These are phyloP conservation scores for Aspergillus sp. DNA, from an alignment of 2,329 filamentous ascomycete genomes.

Conservation along the genomic window DNA sequence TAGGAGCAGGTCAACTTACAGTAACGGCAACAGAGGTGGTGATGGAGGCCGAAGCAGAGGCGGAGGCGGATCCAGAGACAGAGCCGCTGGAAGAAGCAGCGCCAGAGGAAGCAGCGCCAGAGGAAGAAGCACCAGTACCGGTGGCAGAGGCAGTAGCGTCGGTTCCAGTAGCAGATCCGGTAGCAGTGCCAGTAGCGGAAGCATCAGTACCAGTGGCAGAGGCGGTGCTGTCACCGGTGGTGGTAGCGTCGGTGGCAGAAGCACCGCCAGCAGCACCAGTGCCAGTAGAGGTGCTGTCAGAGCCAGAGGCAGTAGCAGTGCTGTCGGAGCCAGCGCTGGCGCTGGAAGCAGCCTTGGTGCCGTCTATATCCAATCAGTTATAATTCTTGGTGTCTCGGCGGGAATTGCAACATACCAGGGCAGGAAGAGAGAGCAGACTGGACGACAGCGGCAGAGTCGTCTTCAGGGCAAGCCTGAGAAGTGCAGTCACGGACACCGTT, in stretches of 20 bases:
- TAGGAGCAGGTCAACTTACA: too few species aligned
- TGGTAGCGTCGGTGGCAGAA: too few species aligned
- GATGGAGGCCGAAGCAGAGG: not conserved
- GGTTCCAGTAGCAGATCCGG: not conserved
- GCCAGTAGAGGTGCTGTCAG: constrained; percentile 4
- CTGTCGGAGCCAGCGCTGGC: constrained; percentile 6
- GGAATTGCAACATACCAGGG: constrained; percentile 17
- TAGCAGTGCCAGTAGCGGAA: constrained; percentile 16
- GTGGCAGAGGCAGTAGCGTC: constrained; percentile 1
- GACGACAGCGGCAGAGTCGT: constrained; percentile 29
- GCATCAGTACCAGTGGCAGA: constrained; percentile 1
- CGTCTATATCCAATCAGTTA: too few species aligned
- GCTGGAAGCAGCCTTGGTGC: constrained; percentile 6
- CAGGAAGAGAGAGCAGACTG: constrained; percentile 32
- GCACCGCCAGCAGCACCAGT: constrained; percentile 8
- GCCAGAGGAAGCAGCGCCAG: too few species aligned
- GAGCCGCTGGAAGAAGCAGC: too few species aligned
- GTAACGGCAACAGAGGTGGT: too few species aligned
- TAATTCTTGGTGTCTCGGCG: too few species aligned
- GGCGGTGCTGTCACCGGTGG: too few species aligned
- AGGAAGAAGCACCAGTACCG: not conserved
- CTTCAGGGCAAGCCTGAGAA: constrained; percentile 36
- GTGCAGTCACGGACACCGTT: constrained; percentile 46
- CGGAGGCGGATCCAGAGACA: not conserved
- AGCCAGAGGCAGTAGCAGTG: constrained; percentile 12